Evolutionary conservation across 1,284 basidiomycete genomes (phyloP), one percentile per base, ranked within the genome.

Genomic region (Mycena citricolor): DNA sequence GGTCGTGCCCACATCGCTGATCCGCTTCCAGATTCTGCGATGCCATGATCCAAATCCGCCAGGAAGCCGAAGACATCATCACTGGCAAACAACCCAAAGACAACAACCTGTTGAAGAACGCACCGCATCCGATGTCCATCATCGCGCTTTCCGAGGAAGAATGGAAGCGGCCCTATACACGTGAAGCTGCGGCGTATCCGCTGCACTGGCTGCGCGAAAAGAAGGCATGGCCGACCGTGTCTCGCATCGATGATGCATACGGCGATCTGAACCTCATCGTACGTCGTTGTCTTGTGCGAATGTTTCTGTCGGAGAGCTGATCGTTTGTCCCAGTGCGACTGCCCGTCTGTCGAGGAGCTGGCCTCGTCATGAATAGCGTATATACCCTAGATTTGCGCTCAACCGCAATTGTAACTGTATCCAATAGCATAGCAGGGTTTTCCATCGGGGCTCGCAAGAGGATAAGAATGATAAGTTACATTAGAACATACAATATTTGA

Each of bases 161-260:
- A 50, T 99, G 95, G 95, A 81, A 89, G 56, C 76, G 81, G 86
- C 91, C 93, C 19, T 97, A 97, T 64, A 81, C 90, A 34, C 83
- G 92, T 25, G 78, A 90, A 54, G 76, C 81, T 51, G 94, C 94
- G 20, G 92, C 80, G 11, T 95, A 89, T 65, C 93, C 94, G 26
- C 65, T 90, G 51, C 73, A 83, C 21, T 86, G 79, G 71, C 73
- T 97, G 32, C 71, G 73, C 39, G 82, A 86, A 64, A 86, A 79
- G 72, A 97, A 97, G 68, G 94, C 97, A 70, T 97, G 94, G 94
- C 92, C 94, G 2, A 79, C 86, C 8, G 89, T 94, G 35, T 86
- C 87, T 10, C 77, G 94, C 42, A 78, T 97, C 40, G 93, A 97
- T 61, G 94, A 97, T 71, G 85, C 86, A 5, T 91, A 86, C 58